Evolutionary conservation across 2,329 filamentous ascomycete species (phyloP), one percentile per base, ranked within the genome.

Genomic region (Fusarium pininemorale): DNA sequence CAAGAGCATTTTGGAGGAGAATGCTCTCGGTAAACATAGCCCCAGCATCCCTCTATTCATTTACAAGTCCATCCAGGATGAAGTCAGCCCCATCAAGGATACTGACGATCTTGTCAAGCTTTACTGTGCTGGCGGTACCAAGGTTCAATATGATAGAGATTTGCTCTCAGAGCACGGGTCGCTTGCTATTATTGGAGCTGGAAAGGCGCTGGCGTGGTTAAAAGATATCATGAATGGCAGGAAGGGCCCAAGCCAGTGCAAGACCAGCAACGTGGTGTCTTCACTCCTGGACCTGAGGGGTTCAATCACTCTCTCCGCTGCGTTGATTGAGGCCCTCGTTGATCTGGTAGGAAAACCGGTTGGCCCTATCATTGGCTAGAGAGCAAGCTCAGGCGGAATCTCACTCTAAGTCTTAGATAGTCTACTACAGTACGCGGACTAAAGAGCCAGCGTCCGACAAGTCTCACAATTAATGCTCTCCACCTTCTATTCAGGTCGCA

Each of bases 371-470:
- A 30, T 50, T 16, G 47, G 47, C 5, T 50, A 50, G 47, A 13
- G 22, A 30, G 5, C 7, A 3, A 12, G 3, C 7, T 14, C 14
- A n/a, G 20, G 3, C 20, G 13, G 20, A 3, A 20, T 18, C 10
- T 50, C 28, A n/a, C 3, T 12, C 10, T 4, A 1, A 20, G 6
- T 26, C 5, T 10, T 9, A 12, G 9, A 4, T 11, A 22, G 44
- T 47, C 6, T 30, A 22, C 5, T 13, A 45, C 7, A 45, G 16
- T 26, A 45, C 18, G 4, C 1, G 0, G 18, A 4, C 11, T 5
- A 14, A 3, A 11, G 4, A 7, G 9, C 6, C 9, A 15, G 20
- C 14, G 45, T 12, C 20, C 16, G 7, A 8, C 0, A 12, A 11
- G 6, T n/a, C 20, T 48, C 10, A 14, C 10, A 8, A 48, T n/a